phyloP scores from a whole-genome alignment of 2,329 filamentous ascomycete genomes.

The Alternaria tenuissima region DNA sequence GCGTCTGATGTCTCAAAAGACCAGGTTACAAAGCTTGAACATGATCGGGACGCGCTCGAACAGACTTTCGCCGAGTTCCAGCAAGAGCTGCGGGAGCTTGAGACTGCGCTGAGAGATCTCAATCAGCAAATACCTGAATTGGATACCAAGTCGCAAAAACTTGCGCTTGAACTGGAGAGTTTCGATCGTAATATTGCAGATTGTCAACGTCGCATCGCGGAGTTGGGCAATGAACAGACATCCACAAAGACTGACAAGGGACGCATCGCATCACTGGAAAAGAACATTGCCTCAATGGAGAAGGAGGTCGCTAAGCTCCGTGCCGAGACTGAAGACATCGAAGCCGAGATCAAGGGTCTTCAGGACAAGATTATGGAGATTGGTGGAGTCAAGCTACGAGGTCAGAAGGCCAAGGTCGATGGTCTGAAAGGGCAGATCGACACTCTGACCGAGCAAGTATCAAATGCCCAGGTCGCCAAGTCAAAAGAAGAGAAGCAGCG shows the following conservation, averaged over 20 bases:
- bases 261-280: slow-evolving; percentile 75
- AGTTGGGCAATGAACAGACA: slow-evolving; percentile 81
- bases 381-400: slow-evolving; percentile 89
- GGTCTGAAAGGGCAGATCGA: slow-evolving; percentile 82
- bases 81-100: slow-evolving; percentile 81
- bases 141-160: slow-evolving; percentile 91
- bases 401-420: slow-evolving; percentile 91
- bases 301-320: slow-evolving; percentile 82
- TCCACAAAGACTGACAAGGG: slow-evolving; percentile 81
- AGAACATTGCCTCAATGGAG: slow-evolving; percentile 77
- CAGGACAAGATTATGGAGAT: slow-evolving; percentile 99
- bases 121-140: slow-evolving; percentile 81
- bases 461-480: slow-evolving; percentile 84
- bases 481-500: slow-evolving; percentile 95
- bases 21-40: slow-evolving; percentile 85
- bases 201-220: slow-evolving; percentile 82
- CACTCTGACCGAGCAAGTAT: slow-evolving; percentile 80
- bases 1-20: slow-evolving; percentile 87
- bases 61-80: slow-evolving; percentile 84
- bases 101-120: slow-evolving; percentile 74
- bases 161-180: slow-evolving; percentile 87
- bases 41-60: slow-evolving; percentile 85
- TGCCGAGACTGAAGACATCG: slow-evolving; percentile 85
- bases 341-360: slow-evolving; percentile 89
- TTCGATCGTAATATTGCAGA: slow-evolving; percentile 84